Evolutionary conservation across 225 moss, liverwort and hornwort genomes (phyloP), one percentile per base, ranked within the genome.

Genomic region (Takakia lepidozioides): DNA sequence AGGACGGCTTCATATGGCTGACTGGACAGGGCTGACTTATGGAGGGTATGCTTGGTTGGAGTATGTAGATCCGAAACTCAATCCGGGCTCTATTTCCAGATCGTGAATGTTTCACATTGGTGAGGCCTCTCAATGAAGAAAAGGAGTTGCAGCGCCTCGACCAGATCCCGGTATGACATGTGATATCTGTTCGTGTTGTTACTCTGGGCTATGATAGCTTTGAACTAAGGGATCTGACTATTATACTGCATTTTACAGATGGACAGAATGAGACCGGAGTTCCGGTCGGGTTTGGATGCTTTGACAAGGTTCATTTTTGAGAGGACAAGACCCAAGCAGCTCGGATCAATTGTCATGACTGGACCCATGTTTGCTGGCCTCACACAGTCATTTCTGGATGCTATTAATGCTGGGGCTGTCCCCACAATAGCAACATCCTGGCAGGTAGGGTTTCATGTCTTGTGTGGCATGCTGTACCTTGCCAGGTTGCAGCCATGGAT

Each of bases 361-460:
- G 91, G 91, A 3, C 91, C 91, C 30, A 83, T 92, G 78, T 71
- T 92, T 45, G 91, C 91, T 54, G 86, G 83, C 16, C 73, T 92
- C 16, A 87, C 91, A 0, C 91, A 92, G 58, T 92, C 91, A 3
- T 92, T 92, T 56, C 54, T 92, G 42, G 91, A 92, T 62, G 91
- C 91, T 11, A 61, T 92, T 17, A 92, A 92, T 48, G 67, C 64
- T 4, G 91, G 91, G 27, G 91, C 91, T 40, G 91, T 92, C 2
- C 91, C 91, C 50, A 87, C 91, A 4, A 92, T 92, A 53, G 77
- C 91, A 21, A 92, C 87, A 9, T 92, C 91, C 44, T 92, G 91
- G 91, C 91, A 88, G 84, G 88, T 88, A n/a, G n/a, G n/a, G n/a
- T n/a, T n/a, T n/a, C n/a, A n/a, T n/a, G n/a, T n/a, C n/a, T n/a